Percentiles rank a stretch among this genome's conserved stretches.
Conservation (phyloP, 129 eudicot species). For the sunflower (Helianthus annuus) region HanXRQr2.0-SUNRISE NC_035438.2:96703025-96703524, state of each 20-base stretch:
- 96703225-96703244: conserved; percentile 96
- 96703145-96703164: neutral
- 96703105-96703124: too few relatives aligned
- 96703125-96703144: too few relatives aligned
- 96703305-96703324: neutral
- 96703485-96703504: conserved; percentile 16
- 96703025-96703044: neutral
- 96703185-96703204: conserved; percentile 15
- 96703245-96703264: conserved; percentile 96
- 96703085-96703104: too few relatives aligned
- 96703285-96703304: conserved; percentile 59
- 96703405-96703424: conserved; percentile 11
- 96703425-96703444: conserved; percentile 87
- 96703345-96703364: conserved; percentile 8
- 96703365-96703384: conserved; percentile 11
- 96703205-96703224: conserved; percentile 44
- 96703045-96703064: too few relatives aligned
- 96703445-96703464: conserved; percentile 86
- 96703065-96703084: too few relatives aligned
- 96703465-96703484: conserved; percentile 90
- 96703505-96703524: conserved; percentile 5
- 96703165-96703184: conserved; percentile 15
- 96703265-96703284: conserved; percentile 96
- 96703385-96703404: conserved; percentile 5
- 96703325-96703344: neutral